Evolutionary conservation across 1,284 basidiomycete species (phyloP).

Genomic region (Prillingera fragicola): DNA sequence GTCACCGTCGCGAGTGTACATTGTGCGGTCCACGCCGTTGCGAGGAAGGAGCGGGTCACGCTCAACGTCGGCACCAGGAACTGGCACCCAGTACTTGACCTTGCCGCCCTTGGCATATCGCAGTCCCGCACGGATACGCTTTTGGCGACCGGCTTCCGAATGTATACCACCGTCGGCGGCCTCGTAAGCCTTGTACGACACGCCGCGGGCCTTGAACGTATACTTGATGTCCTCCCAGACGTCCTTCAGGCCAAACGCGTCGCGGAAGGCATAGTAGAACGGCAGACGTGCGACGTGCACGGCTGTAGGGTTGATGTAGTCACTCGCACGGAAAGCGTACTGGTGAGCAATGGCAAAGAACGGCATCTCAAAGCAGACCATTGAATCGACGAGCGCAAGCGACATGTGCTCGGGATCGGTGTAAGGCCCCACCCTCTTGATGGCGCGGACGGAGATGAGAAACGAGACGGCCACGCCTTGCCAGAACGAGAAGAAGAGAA

Average conservation of each 20-base stretch:
- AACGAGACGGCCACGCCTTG: constrained; percentile 82
- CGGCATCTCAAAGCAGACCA: constrained; percentile 97
- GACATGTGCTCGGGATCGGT: constrained; percentile 86
- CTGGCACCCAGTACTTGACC: constrained; percentile 83
- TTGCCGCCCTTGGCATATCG: constrained; percentile 84
- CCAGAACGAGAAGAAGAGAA: constrained; percentile 98
- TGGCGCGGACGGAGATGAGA: constrained; percentile 72
- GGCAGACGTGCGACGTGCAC: constrained; percentile 79
- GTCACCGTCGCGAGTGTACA: too few species aligned
- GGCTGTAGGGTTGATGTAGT: constrained; percentile 67
- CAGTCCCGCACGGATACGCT: constrained; percentile 79
- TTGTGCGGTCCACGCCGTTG: constrained; percentile 43
- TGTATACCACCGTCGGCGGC: constrained; percentile 91
- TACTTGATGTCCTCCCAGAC: constrained; percentile 78
- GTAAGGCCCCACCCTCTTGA: constrained; percentile 76
- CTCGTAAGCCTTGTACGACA: constrained; percentile 93
- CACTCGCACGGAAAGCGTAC: constrained; percentile 53
- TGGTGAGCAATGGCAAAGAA: constrained; percentile 86
- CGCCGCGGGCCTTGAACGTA: constrained; percentile 80
- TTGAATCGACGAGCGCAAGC: constrained; percentile 77
- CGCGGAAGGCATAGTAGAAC: constrained; percentile 75
- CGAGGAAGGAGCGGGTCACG: constrained; percentile 68
- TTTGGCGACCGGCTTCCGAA: constrained; percentile 69
- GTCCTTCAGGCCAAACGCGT: constrained; percentile 80
- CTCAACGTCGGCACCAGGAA: constrained; percentile 50